A percentile compares a stretch with the other conserved stretches of the same genome.
phyloP scores from a whole-genome alignment of 345 rosid genomes.

The Eucalyptus erythrocorys region DNA sequence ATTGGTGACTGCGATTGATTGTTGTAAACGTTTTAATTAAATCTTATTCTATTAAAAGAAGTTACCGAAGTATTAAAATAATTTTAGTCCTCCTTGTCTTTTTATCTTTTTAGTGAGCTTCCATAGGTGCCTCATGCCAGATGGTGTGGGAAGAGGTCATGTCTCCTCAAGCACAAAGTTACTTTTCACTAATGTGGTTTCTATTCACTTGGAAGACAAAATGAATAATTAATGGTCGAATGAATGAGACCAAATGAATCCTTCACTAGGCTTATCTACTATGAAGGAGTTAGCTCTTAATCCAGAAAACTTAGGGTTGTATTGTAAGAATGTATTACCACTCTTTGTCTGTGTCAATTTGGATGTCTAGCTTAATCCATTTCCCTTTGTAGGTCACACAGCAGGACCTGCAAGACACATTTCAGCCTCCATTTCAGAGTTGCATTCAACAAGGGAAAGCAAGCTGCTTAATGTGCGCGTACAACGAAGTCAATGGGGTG shows the following conservation, averaged over 20 bases:
- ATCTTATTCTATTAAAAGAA: not conserved
- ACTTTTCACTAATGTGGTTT: not conserved
- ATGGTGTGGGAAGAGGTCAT: not conserved
- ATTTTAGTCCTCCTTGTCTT: not conserved
- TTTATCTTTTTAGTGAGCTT: not conserved
- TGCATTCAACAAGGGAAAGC: slow-evolving; percentile 75
- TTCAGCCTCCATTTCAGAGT: slow-evolving; percentile 69
- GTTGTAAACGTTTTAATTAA: not conserved
- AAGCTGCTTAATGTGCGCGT: slow-evolving; percentile 95
- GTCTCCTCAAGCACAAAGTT: not conserved
- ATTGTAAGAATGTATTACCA: not conserved
- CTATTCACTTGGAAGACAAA: not conserved
- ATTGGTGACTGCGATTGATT: not conserved
- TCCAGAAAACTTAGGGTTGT: not conserved
- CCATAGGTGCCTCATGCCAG: not conserved
- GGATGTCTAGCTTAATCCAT: not conserved
- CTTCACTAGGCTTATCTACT: not conserved
- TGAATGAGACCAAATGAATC: not conserved
- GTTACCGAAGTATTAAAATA: not conserved
- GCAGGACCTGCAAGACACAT: slow-evolving; percentile 84
- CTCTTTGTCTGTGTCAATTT: not conserved
- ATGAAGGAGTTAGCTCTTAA: not conserved
- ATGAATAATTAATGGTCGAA: not conserved
- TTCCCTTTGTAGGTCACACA: slow-evolving; percentile 45
- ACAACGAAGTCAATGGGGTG: slow-evolving; percentile 78